Evolutionary conservation across 2,329 filamentous ascomycete species (phyloP), one percentile per base, ranked within the genome.

Genomic region (Eutypella sp.): DNA sequence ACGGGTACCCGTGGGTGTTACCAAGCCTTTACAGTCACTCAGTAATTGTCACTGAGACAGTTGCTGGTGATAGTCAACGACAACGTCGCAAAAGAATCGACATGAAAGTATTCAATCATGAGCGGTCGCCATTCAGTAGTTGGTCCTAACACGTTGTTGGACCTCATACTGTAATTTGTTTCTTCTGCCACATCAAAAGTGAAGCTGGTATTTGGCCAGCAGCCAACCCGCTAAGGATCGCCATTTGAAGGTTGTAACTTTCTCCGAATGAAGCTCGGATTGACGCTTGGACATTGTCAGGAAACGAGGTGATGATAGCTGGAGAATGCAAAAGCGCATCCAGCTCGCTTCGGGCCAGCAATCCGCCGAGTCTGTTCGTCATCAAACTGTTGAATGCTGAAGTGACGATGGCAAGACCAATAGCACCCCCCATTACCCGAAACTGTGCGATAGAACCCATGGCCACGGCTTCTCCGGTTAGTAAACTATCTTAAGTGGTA

Each of bases 351-450:
- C 13, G 25, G 13, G 25, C 13, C 13, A 29, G 34, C 15, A 9
- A n/a, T 16, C 15, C 37, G 25, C 27, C 19, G n/a, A 46, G 40
- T 19, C 37, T 16, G 16, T 29, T 2, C 16, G 18, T 11, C 8
- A 42, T 33, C 5, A 27, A 23, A 33, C 31, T 38, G 19, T 46
- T 42, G 40, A 46, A 46, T 4, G 23, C 40, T 29, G 44, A 3
- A 13, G 39, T 46, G 10, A 20, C 31, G 4, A 46, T 46, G 7
- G 44, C 34, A 38, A 47, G 45, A 16, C 20, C 40, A 16, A 47
- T 47, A 13, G 41, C 37, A 20, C 45, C 41, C 4, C 45, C 45
- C 41, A 47, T 42, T 11, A 47, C n/a, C 3, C 45, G 40, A n/a
- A 47, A 34, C 34, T 43, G 45, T 5, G 45, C 16, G 5, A 40